These are phyloP conservation scores for Sporisorium graminicola DNA, from an alignment of 1,284 basidiomycete species.

Conservation along the genomic window DNA sequence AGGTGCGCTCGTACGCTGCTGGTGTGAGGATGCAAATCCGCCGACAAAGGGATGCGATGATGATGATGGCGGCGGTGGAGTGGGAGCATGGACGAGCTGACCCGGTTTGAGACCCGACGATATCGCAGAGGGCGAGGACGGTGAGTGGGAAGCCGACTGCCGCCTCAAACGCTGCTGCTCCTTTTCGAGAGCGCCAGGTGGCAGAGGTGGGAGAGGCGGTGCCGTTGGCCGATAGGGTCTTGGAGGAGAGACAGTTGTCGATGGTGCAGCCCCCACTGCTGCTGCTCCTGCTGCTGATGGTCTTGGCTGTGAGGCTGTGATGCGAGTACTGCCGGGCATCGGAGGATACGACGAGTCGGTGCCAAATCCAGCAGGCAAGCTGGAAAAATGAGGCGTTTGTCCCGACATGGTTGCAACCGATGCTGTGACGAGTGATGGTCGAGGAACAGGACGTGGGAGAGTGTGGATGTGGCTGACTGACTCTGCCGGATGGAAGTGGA, in stretches of 20 bases:
- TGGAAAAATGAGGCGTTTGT: slow-evolving; percentile 42
- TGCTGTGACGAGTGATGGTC: background rate
- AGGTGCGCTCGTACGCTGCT: slow-evolving; percentile 5
- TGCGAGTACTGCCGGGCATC: slow-evolving; percentile 43
- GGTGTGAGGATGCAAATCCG: slow-evolving; percentile 25
- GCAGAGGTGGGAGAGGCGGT: slow-evolving; percentile 54
- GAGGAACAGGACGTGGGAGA: background rate
- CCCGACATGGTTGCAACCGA: slow-evolving; percentile 29
- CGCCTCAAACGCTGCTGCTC: slow-evolving; percentile 44
- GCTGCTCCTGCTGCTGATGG: slow-evolving; percentile 12
- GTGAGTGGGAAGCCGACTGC: slow-evolving; percentile 26
- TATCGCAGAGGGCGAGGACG: slow-evolving; percentile 13
- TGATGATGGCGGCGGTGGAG: slow-evolving; percentile 22
- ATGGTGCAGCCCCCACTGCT: slow-evolving; percentile 1
- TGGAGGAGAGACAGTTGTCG: slow-evolving; percentile 1
- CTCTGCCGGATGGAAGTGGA: background rate
- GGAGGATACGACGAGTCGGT: slow-evolving; percentile 63
- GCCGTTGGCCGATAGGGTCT: slow-evolving; percentile 31
- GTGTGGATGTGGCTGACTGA: background rate
- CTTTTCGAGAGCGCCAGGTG: slow-evolving; percentile 42
- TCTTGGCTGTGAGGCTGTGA: slow-evolving; percentile 38
- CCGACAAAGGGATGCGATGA: slow-evolving; percentile 21
- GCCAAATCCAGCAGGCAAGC: slow-evolving; percentile 61
- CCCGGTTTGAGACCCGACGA: slow-evolving; percentile 31
- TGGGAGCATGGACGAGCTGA: slow-evolving; percentile 43